These are phyloP conservation scores for Gaeumannomyces tritici DNA, from an alignment of 2,329 filamentous ascomycete species.

Conservation along the genomic window DNA sequence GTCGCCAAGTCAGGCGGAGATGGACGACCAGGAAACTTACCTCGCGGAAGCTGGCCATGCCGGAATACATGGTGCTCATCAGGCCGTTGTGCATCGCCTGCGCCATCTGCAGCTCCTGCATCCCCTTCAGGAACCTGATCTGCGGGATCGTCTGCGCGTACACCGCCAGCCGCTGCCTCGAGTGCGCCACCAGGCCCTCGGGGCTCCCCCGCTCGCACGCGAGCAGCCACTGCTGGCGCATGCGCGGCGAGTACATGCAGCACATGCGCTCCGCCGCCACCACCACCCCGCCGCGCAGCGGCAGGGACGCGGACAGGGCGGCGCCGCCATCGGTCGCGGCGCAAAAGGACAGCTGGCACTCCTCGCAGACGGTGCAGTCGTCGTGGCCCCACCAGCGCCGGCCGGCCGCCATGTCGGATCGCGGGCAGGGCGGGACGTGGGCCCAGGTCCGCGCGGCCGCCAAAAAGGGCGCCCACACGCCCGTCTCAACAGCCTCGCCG, in stretches of 20 bases:
- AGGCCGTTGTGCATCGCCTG: neutral
- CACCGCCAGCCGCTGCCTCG: neutral
- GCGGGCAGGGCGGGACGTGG: neutral
- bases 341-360: neutral
- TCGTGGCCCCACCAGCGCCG: neutral
- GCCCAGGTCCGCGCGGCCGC: neutral
- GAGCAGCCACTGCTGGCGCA: conserved; percentile 21
- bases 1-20: neutral
- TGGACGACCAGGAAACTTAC: neutral
- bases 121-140: neutral
- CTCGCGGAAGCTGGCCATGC: neutral
- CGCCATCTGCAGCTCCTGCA: neutral
- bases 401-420: neutral
- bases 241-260: conserved; percentile 14
- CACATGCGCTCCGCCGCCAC: neutral
- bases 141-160: neutral
- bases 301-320: neutral
- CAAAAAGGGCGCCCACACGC: neutral
- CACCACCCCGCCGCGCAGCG: neutral
- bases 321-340: neutral
- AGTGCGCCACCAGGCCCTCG: neutral
- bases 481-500: neutral
- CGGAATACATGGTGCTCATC: conserved; percentile 1
- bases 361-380: neutral
- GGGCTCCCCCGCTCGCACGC: conserved; percentile 17